Conservation (phyloP, 1,284 basidiomycete species). For the Trichosporon sp. region DNA sequence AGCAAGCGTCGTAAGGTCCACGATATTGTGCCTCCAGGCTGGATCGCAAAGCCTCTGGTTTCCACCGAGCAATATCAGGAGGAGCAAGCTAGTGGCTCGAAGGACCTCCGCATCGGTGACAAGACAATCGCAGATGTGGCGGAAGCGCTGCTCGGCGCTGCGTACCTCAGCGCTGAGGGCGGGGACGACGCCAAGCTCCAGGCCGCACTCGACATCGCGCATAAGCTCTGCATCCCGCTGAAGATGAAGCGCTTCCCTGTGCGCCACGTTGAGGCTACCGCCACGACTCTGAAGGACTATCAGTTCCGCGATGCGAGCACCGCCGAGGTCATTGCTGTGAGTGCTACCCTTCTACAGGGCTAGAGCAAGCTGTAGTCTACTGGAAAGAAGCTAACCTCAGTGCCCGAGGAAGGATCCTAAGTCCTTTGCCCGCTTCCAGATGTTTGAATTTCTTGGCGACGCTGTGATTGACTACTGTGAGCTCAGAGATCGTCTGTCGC, state of each 20-base stretch:
- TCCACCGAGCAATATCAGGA: too few relatives aligned
- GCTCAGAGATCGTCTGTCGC: background rate
- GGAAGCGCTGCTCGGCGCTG: slow-evolving; percentile 37
- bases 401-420: background rate
- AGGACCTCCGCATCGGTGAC: background rate
- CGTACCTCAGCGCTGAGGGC: slow-evolving; percentile 25
- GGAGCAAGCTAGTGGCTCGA: too few relatives aligned
- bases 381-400: background rate
- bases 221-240: slow-evolving; percentile 20
- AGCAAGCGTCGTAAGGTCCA: slow-evolving; percentile 14
- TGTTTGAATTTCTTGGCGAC: slow-evolving; percentile 30
- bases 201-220: slow-evolving; percentile 25
- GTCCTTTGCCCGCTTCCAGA: slow-evolving; percentile 11
- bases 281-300: slow-evolving; percentile 24
- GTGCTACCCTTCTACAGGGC: slow-evolving; percentile 1
- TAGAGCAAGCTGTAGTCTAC: background rate
- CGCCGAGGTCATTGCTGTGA: slow-evolving; percentile 18
- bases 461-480: slow-evolving; percentile 28
- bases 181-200: slow-evolving; percentile 17
- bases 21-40: slow-evolving; percentile 30
- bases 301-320: slow-evolving; percentile 21
- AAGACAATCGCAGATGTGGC: slow-evolving; percentile 33
- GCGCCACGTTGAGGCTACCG: background rate
- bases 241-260: slow-evolving; percentile 7
- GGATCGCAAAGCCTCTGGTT: too few relatives aligned